Evolutionary conservation across 768 basidiomycete genomes (phyloP).

Genomic region (Tylopilus sp.): DNA sequence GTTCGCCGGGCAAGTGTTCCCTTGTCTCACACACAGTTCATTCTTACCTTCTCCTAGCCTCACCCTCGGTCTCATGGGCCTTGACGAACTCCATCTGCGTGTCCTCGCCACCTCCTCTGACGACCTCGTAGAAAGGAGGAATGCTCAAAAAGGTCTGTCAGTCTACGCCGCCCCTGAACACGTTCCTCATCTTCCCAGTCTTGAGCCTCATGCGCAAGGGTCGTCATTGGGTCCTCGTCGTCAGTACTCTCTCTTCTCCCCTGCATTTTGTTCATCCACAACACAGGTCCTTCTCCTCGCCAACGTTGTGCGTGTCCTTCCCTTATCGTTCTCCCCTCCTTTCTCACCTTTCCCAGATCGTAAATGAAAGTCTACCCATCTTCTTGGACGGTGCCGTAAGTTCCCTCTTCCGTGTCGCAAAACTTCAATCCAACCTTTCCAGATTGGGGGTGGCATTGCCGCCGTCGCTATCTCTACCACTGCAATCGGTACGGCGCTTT

Average conservation of each 20-base stretch:
- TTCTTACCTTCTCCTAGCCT: slow-evolving; percentile 43
- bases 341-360: slow-evolving; percentile 45
- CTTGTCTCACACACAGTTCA: accelerated
- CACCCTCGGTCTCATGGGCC: slow-evolving; percentile 90
- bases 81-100: slow-evolving; percentile 86
- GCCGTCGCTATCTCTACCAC: slow-evolving; percentile 78
- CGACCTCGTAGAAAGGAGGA: slow-evolving; percentile 58
- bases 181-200: slow-evolving; percentile 34
- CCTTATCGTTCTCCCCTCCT: not conserved
- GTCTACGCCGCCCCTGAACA: not conserved
- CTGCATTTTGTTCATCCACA: not conserved
- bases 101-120: slow-evolving; percentile 82
- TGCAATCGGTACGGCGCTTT: slow-evolving; percentile 39
- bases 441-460: slow-evolving; percentile 68
- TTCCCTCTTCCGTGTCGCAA: slow-evolving; percentile 47
- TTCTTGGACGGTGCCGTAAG: slow-evolving; percentile 70
- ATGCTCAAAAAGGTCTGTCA: slow-evolving; percentile 63
- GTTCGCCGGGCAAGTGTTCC: slow-evolving; percentile 73
- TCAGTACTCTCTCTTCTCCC: slow-evolving; percentile 29
- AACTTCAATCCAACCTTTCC: slow-evolving; percentile 45
- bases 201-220: slow-evolving; percentile 57
- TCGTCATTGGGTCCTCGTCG: slow-evolving; percentile 93
- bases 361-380: slow-evolving; percentile 82
- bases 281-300: slow-evolving; percentile 75
- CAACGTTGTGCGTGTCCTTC: slow-evolving; percentile 64